These are phyloP conservation scores for Cardamine resedifolia DNA, from an alignment of 345 rosid genomes.

Conservation along the genomic window DNA sequence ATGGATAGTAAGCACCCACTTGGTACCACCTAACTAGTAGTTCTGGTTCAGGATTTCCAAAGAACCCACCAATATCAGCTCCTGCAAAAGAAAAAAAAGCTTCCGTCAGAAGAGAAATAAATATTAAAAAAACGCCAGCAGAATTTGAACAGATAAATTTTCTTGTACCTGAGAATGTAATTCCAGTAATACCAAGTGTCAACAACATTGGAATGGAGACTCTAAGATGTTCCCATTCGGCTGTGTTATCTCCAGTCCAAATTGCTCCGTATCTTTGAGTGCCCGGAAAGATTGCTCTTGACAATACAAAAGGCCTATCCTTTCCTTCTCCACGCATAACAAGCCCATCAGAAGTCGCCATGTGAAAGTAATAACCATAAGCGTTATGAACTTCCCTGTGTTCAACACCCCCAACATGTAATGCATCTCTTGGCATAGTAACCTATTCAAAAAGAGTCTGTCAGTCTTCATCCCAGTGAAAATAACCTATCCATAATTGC, in stretches of 20 bases:
- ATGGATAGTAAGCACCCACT: slow-evolving; percentile 97
- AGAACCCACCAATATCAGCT: slow-evolving; percentile 98
- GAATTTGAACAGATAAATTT: background rate
- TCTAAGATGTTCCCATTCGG: slow-evolving; percentile 96
- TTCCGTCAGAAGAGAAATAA: slow-evolving; percentile 1
- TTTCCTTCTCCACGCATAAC: slow-evolving; percentile 83
- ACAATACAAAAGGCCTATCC: slow-evolving; percentile 93
- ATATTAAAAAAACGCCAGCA: background rate
- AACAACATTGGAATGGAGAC: slow-evolving; percentile 95
- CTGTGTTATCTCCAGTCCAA: slow-evolving; percentile 98
- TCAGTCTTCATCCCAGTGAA: background rate
- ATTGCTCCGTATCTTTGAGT: slow-evolving; percentile 95
- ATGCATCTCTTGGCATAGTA: slow-evolving; percentile 96
- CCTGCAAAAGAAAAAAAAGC: slow-evolving; percentile 45
- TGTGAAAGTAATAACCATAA: slow-evolving; percentile 90
- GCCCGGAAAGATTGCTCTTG: slow-evolving; percentile 96
- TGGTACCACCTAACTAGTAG: slow-evolving; percentile 97
- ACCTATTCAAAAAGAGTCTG: slow-evolving; percentile 47
- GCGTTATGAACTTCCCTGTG: slow-evolving; percentile 95
- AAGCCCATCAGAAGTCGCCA: slow-evolving; percentile 98
- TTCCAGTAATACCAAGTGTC: slow-evolving; percentile 86
- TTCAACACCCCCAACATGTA: slow-evolving; percentile 81
- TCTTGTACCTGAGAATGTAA: slow-evolving; percentile 74
- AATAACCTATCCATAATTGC: background rate
- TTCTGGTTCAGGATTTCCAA: slow-evolving; percentile 94